Conservation (phyloP, 2,329 filamentous ascomycete genomes). For the Pyrenophora graminea region DNA sequence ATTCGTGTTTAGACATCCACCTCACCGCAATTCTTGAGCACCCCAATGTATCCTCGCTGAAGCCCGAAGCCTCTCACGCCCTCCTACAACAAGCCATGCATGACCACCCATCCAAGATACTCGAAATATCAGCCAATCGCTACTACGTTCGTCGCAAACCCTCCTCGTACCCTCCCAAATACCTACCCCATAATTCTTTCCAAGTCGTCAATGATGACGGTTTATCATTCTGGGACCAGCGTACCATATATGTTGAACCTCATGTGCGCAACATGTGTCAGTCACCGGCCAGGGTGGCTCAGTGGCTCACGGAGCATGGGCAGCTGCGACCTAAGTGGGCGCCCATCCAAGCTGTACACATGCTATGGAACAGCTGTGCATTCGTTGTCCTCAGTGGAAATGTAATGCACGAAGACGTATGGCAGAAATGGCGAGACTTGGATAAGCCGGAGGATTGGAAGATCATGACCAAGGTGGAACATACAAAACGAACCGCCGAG, state of each 20-base stretch:
- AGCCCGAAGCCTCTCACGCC: conserved; percentile 36
- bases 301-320: conserved; percentile 39
- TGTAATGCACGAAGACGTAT: conserved; percentile 36
- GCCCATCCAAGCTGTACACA: conserved; percentile 41
- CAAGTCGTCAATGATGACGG: conserved; percentile 33
- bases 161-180: conserved; percentile 35
- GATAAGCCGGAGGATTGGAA: conserved; percentile 40
- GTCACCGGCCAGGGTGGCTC: conserved; percentile 36
- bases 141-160: conserved; percentile 40
- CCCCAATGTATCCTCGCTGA: conserved; percentile 35
- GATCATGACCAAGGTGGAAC: conserved; percentile 43
- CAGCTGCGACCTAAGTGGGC: conserved; percentile 38
- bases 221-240: conserved; percentile 42
- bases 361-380: conserved; percentile 39
- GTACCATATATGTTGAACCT: conserved; percentile 46
- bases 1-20: conserved; percentile 33
- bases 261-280: conserved; percentile 38
- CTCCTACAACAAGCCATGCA: conserved; percentile 36
- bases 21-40: conserved; percentile 39
- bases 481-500: conserved; percentile 37
- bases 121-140: conserved; percentile 33
- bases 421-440: conserved; percentile 37
- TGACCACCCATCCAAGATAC: conserved; percentile 17
- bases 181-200: conserved; percentile 34
- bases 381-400: conserved; percentile 42